phyloP scores from a whole-genome alignment of 225 moss, liverwort and hornwort species.

The Neckera pumila region DNA sequence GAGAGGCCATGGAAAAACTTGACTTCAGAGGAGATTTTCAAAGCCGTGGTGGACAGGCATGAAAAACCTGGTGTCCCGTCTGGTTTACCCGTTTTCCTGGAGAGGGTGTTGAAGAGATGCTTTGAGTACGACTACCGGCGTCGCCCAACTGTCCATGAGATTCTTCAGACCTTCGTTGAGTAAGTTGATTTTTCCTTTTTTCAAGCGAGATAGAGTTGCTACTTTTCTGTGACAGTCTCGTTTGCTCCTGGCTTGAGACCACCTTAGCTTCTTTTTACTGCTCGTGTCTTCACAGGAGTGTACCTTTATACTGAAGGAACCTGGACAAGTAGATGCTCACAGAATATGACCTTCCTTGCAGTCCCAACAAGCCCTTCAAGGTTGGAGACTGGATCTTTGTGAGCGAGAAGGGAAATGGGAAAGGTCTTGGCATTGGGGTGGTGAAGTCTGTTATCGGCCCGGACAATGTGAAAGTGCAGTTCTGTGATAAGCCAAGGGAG shows the following conservation, averaged over 20 bases:
- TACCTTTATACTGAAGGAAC: background rate
- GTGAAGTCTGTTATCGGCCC: constrained; percentile 72
- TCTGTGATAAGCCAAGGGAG: constrained; percentile 82
- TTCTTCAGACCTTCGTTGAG: constrained; percentile 62
- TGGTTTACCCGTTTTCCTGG: constrained; percentile 59
- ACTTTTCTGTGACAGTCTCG: background rate
- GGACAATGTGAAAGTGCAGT: constrained; percentile 66
- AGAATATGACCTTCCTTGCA: constrained; percentile 22
- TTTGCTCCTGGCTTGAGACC: background rate
- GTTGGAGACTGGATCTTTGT: constrained; percentile 85
- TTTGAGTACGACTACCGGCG: constrained; percentile 81
- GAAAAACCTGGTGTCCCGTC: constrained; percentile 58
- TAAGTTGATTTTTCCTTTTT: constrained; percentile 6
- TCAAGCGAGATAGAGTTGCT: background rate
- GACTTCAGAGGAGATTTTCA: constrained; percentile 59
- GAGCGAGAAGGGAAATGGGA: constrained; percentile 51
- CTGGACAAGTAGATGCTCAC: background rate
- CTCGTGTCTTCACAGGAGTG: background rate
- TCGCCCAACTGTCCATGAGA: constrained; percentile 74
- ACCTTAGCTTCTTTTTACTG: background rate
- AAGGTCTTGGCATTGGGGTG: constrained; percentile 55
- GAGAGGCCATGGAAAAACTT: constrained; percentile 60
- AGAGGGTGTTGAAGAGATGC: constrained; percentile 61
- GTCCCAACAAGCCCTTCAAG: constrained; percentile 68
- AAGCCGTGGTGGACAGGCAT: constrained; percentile 59